Evolutionary conservation across 306 rosid genomes (phyloP), one percentile per base, ranked within the genome.

Genomic region (Hylodesmum podocarpum): DNA sequence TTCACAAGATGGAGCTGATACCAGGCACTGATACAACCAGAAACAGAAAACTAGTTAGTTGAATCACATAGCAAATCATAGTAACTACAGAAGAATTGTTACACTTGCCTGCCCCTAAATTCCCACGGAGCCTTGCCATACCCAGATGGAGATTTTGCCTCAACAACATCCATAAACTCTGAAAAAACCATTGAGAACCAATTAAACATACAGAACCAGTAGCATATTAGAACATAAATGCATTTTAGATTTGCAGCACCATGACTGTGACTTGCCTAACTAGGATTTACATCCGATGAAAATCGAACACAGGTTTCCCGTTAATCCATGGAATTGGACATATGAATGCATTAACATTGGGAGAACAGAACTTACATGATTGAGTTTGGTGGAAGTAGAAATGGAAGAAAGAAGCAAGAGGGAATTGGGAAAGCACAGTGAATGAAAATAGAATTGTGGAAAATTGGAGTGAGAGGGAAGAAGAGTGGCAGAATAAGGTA

Each of bases 1-100:
- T 89, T 92, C 81, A 95, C 97, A 28, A 92, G 92, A 83, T 92
- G 97, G 31, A 95, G 93, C 47, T 95, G 97, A 86, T 95, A 95
- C 88, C 84, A 83, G 24, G 98, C 98, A 59, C 98, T 95, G 81
- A 81, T 36, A 39, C n/a, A 28, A 18, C 25, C 31, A 63, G 34
- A 34, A 73, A 77, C 22, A 40, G 27, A 40, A 59, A 2, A n/a
- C 28, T 8, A 47, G n/a, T 53, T 36, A 46, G 19, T 8, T 21
- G 63, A 37, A 62, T 7, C n/a, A 27, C 49, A 75, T 15, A 62
- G 8, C 41, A 62, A 12, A 77, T 25, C 1, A 40, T 18, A 46
- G 14, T 22, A 51, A 16, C 21, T 44, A 61, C 1, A 24, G 1
- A 64, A 31, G 5, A 22, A 8, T 37, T 19, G 57, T 18, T 21